Percentiles rank a stretch among this genome's conserved stretches.
phyloP scores from a whole-genome alignment of 1,284 basidiomycete genomes.

The Xerocomus cyaneibrunnescens region DNA sequence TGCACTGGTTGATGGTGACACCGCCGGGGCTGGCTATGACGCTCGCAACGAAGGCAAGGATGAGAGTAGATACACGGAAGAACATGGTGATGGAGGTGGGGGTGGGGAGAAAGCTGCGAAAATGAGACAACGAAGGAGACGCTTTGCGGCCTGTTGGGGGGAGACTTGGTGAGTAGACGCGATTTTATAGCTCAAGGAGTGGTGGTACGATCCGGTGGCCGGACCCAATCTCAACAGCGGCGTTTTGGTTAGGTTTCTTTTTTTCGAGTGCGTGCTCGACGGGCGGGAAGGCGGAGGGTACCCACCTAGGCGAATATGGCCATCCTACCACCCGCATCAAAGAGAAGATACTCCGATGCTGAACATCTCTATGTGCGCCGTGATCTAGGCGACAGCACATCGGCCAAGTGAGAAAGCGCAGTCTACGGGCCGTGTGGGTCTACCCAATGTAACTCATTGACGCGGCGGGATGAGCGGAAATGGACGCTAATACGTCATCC shows the following conservation, averaged over 20 bases:
- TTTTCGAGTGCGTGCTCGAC: constrained; percentile 7
- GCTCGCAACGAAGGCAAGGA: constrained; percentile 16
- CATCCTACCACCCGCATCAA: constrained; percentile 1
- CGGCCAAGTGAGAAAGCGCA: constrained; percentile 8
- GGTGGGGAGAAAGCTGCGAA: background rate
- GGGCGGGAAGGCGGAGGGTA: background rate
- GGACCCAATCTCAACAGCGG: constrained; percentile 6
- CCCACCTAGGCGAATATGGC: constrained; percentile 14
- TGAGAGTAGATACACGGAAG: constrained; percentile 8
- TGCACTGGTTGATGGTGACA: constrained; percentile 12
- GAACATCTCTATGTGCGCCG: background rate
- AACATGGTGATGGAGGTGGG: constrained; percentile 11
- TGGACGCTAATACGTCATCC: constrained; percentile 20
- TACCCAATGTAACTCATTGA: constrained; percentile 1
- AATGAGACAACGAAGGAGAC: background rate
- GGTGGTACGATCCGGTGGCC: constrained; percentile 8
- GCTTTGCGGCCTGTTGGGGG: background rate
- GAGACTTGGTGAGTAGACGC: background rate
- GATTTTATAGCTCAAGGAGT: constrained; percentile 17
- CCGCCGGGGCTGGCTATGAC: constrained; percentile 6
- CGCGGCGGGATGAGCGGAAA: constrained; percentile 11
- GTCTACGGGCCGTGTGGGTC: background rate
- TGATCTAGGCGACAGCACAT: constrained; percentile 4
- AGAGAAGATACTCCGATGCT: background rate
- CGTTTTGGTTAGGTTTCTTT: constrained; percentile 21